Evolutionary conservation across 2,329 filamentous ascomycete genomes (phyloP), one percentile per base, ranked within the genome.

Genomic region (Aureobasidium zeae): DNA sequence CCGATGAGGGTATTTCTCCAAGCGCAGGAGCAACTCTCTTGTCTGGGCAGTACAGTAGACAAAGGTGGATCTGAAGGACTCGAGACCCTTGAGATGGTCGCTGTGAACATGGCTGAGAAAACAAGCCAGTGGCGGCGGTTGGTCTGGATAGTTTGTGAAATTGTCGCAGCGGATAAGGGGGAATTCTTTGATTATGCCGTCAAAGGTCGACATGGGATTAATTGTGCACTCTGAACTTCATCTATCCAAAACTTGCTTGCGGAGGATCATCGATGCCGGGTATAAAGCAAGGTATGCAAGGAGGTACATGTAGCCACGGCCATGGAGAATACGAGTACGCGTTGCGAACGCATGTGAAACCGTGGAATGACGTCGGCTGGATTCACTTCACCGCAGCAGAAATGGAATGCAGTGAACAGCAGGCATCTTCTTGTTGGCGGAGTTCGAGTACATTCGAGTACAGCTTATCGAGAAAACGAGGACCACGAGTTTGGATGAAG

Each of bases 31-130:
- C 13, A 96, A 66, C 60, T 87, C 81, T 50, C 76, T 76, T 0
- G 88, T 95, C 0, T 85, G 83, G 0, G 82, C 72, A 1, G 88
- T 94, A 64, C 87, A 95, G 62, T 94, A 95, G 15, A 96, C 77
- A 55, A 94, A 94, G 0, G 86, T 83, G 20, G 83, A 77, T 33
- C 78, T 75, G 43, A 88, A 71, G 10, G 72, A 76, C 53, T 94
- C 86, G 1, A 95, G 71, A 0, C 89, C 88, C 25, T 74, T 73
- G 1, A 95, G 73, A 62, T 95, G 89, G 55, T 95, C 88, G 51
- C 83, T 93, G 58, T 95, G 89, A 2, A 93, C 79, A 72, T 96
- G 89, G 61, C 84, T 93, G 19, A 96, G 70, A 57, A 96, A 94
- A 60, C 83, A 91, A 12, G 84, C 87, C 44, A 91, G 63, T 0